Evolutionary conservation across 176 grass and related monocot species (phyloP), one percentile per base, ranked within the genome.

Genomic region (Urochloa ruziziensis): DNA sequence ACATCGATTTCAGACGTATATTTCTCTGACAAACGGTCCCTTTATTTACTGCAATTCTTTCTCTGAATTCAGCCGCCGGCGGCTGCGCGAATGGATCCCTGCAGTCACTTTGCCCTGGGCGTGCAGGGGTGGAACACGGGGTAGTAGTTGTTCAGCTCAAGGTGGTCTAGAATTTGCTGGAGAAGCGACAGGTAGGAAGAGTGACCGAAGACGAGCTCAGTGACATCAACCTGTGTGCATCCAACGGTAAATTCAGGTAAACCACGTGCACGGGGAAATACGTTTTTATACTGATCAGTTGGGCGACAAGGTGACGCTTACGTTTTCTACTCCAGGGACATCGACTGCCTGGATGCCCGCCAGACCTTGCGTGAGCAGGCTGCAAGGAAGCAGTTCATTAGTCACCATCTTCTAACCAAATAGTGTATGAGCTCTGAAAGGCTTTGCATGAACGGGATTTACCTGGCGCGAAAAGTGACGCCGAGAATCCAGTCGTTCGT

Each of bases 401-500:
- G 66, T 52, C 43, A 46, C 14, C 10, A 40, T 30, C 12, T 65
- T 87, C 11, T 40, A 62, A 62, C 24, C 4, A 7, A 9, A 14
- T 37, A 43, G 7, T 24, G 17, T 23, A 36, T 67, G 39, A 73
- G n/a, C 8, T 76, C 35, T 9, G 39, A 69, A 57, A 19, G 4
- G 25, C 4, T 34, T 34, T 32, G 33, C 14, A 21, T 69, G 23
- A 39, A 3, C 11, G n/a, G 36, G 7, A 6, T 29, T 82, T 89
- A 95, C 96, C 96, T 99, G 42, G 96, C 93, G 34, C 91, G 91
- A 40, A 96, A 99, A 54, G 89, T 88, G 53, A 98, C 27, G 34
- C 96, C 91, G 40, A 95, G 96, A 77, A 96, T 92, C 96, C 96
- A 96, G 73, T 96, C 96, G 62, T 83, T 99, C 28, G 77, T 92